phyloP scores from a whole-genome alignment of 2,329 filamentous ascomycete genomes.

The Talaromyces islandicus region DNA sequence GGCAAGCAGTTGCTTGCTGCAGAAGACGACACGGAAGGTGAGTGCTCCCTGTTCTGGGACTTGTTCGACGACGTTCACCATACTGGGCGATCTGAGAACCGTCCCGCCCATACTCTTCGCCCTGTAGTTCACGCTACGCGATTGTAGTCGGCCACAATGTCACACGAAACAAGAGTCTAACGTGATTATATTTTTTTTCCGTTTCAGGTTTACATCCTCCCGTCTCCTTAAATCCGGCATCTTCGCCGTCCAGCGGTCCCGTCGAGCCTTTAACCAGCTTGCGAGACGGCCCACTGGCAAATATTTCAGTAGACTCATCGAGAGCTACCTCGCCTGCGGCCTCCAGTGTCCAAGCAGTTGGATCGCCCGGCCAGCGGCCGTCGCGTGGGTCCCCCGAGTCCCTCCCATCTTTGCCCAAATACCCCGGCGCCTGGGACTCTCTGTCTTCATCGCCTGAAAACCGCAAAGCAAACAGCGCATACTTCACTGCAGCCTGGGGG shows the following conservation, averaged over 20 bases:
- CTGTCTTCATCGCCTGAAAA: conserved; percentile 35
- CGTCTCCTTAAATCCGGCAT: conserved; percentile 28
- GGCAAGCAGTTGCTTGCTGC: conserved; percentile 45
- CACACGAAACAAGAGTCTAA: neutral
- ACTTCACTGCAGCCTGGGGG: conserved; percentile 79
- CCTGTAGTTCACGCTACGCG: neutral
- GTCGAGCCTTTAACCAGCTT: conserved; percentile 19
- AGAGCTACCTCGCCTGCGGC: conserved; percentile 30
- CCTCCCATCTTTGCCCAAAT: conserved; percentile 27
- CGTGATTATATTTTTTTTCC: conserved; percentile 6
- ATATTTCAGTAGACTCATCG: conserved; percentile 23
- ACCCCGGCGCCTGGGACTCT: conserved; percentile 28
- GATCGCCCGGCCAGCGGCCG: conserved; percentile 25
- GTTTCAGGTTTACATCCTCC: conserved; percentile 31
- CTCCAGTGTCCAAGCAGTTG: conserved; percentile 29
- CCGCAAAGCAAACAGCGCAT: conserved; percentile 42
- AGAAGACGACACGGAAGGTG: conserved; percentile 43
- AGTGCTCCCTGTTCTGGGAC: conserved; percentile 13
- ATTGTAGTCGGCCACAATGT: neutral
- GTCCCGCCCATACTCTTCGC: neutral
- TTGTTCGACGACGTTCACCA: neutral
- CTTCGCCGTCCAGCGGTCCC: conserved; percentile 28
- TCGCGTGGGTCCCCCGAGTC: conserved; percentile 21
- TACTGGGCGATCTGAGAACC: neutral
- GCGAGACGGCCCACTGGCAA: conserved; percentile 25